Percentiles rank a stretch among this genome's conserved stretches.
These are phyloP conservation scores for Eimeria praecox DNA, from an alignment of 169 alveolate species.

Conservation along the genomic window DNA sequence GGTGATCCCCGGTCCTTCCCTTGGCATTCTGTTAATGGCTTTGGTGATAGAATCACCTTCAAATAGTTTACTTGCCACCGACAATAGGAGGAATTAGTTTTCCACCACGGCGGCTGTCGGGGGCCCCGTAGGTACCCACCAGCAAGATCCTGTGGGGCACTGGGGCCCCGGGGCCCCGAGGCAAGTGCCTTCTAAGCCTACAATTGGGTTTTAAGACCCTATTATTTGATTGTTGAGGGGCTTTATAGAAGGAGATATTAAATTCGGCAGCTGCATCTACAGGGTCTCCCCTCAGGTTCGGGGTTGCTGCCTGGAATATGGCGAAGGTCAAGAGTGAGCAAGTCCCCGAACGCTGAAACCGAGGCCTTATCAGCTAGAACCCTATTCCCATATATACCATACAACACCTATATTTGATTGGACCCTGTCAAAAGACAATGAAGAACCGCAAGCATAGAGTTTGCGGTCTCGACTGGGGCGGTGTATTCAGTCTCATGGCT, in stretches of 20 bases:
- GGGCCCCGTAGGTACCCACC: constrained; percentile 4
- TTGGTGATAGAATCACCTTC: too few species aligned
- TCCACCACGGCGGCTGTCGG: neutral
- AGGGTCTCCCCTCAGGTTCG: constrained; percentile 34
- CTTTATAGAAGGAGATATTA: neutral
- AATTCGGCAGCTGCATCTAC: neutral
- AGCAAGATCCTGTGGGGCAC: neutral
- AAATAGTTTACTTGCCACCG: too few species aligned
- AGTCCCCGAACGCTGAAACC: neutral
- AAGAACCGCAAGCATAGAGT: neutral
- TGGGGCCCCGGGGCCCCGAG: constrained; percentile 32
- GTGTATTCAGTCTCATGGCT: neutral
- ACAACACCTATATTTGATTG: neutral
- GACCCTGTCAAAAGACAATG: neutral
- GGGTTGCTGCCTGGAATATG: neutral
- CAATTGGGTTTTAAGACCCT: neutral
- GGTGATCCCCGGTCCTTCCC: too few species aligned
- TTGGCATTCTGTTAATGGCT: too few species aligned
- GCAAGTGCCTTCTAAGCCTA: neutral
- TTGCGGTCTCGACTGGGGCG: neutral
- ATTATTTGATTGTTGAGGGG: neutral
- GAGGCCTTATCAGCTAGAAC: neutral
- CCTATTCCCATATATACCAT: neutral
- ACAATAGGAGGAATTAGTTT: neutral
- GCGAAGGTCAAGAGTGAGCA: constrained; percentile 67